Percentiles rank a stretch among this genome's conserved stretches.
Evolutionary conservation across 345 rosid species (phyloP).

Genomic region (Dipteronia dyeriana): DNA sequence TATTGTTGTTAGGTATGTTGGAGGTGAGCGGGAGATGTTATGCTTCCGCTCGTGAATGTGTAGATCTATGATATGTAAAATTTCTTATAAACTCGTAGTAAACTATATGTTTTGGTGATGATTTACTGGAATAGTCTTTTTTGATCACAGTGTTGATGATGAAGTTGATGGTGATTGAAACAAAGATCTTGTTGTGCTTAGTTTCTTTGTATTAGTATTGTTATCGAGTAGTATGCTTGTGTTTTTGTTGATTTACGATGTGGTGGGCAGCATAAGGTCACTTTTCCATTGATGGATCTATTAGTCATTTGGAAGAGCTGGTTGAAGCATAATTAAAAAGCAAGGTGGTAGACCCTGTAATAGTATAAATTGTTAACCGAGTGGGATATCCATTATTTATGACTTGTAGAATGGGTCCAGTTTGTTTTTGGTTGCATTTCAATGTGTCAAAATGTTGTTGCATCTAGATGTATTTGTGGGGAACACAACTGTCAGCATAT

Average conservation of each 20-base stretch:
- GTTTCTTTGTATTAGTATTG: not conserved
- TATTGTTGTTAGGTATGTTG: not conserved
- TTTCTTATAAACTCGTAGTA: not conserved
- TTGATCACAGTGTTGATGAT: not conserved
- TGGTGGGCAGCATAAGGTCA: not conserved
- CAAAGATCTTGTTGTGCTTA: not conserved
- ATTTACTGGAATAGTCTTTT: no score
- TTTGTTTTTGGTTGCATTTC: constrained; percentile 1
- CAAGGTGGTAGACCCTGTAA: not conserved
- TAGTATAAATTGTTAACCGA: not conserved
- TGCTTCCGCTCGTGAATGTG: no score
- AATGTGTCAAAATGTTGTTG: not conserved
- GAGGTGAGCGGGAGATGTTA: no score
- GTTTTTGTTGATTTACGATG: not conserved
- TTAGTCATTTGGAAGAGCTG: not conserved
- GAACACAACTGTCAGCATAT: not conserved
- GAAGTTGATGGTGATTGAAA: not conserved
- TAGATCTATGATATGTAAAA: not conserved
- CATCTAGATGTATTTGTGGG: not conserved
- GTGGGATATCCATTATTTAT: not conserved
- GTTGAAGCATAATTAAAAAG: no score
- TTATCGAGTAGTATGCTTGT: not conserved
- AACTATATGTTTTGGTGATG: not conserved
- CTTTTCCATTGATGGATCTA: not conserved
- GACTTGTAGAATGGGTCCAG: not conserved